These are phyloP conservation scores for Ilyonectria robusta DNA, from an alignment of 2,329 filamentous ascomycete species.

Conservation along the genomic window DNA sequence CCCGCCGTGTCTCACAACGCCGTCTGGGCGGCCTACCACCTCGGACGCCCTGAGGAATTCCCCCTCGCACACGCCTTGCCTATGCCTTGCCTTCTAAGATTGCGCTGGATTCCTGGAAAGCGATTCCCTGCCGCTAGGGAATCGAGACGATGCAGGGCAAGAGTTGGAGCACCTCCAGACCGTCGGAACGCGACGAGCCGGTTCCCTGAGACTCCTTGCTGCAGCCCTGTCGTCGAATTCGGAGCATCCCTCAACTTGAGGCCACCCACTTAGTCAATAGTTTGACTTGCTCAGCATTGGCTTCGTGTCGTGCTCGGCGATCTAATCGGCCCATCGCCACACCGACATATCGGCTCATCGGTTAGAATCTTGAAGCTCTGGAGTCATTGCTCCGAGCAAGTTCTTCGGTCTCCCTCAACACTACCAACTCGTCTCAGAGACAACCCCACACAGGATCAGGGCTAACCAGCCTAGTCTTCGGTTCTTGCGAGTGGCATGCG, in stretches of 20 bases:
- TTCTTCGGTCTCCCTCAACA: background rate
- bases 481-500: background rate
- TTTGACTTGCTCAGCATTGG: background rate
- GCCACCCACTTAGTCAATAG: background rate
- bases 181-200: slow-evolving; percentile 5
- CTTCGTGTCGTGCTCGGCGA: background rate
- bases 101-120: slow-evolving; percentile 43
- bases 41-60: slow-evolving; percentile 29
- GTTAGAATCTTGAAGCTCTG: background rate
- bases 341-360: background rate
- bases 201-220: background rate
- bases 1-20: slow-evolving; percentile 44
- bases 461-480: background rate
- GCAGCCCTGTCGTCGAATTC: background rate
- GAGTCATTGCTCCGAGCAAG: background rate
- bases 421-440: background rate
- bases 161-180: background rate
- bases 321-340: slow-evolving; percentile 2
- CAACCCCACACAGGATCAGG: background rate
- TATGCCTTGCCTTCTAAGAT: slow-evolving; percentile 33
- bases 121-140: background rate
- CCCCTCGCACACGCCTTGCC: slow-evolving; percentile 18
- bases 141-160: background rate
- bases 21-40: slow-evolving; percentile 15
- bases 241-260: background rate